phyloP scores from a whole-genome alignment of 2,329 filamentous ascomycete genomes.

The Chrysosporium keratinophilum region DNA sequence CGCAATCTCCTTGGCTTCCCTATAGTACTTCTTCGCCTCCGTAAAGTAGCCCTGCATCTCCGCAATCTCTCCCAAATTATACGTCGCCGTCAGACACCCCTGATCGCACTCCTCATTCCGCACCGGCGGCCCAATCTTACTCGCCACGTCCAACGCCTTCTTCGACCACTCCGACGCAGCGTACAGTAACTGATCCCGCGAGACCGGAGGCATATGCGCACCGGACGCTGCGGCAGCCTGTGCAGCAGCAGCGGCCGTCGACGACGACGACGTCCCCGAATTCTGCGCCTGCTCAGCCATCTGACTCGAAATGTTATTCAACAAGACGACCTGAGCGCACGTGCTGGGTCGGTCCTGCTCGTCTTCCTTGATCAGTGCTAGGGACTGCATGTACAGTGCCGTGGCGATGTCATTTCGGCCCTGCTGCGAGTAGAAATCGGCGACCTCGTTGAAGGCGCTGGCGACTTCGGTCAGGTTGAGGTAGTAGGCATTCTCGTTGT shows the following conservation, averaged over 20 bases:
- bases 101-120: constrained; percentile 71
- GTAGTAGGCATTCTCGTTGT: constrained; percentile 26
- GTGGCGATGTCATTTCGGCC: constrained; percentile 70
- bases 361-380: constrained; percentile 52
- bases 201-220: constrained; percentile 34
- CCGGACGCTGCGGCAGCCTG: constrained; percentile 22
- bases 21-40: constrained; percentile 58
- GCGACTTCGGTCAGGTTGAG: constrained; percentile 33
- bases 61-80: constrained; percentile 76
- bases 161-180: constrained; percentile 68
- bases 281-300: constrained; percentile 28
- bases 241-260: constrained; percentile 20
- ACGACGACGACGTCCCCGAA: constrained; percentile 26
- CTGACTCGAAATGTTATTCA: constrained; percentile 49
- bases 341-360: constrained; percentile 33
- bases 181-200: constrained; percentile 53
- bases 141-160: constrained; percentile 60
- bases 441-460: constrained; percentile 49
- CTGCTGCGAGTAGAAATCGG: constrained; percentile 61
- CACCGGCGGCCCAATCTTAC: constrained; percentile 53
- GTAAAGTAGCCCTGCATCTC: constrained; percentile 57
- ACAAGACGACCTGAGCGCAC: constrained; percentile 68
- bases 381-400: constrained; percentile 75
- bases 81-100: constrained; percentile 72
- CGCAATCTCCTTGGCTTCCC: constrained; percentile 52